Percentiles rank a stretch among this genome's conserved stretches.
Conservation (phyloP, 257 asterid species). For the Capsicum chinense region DNA sequence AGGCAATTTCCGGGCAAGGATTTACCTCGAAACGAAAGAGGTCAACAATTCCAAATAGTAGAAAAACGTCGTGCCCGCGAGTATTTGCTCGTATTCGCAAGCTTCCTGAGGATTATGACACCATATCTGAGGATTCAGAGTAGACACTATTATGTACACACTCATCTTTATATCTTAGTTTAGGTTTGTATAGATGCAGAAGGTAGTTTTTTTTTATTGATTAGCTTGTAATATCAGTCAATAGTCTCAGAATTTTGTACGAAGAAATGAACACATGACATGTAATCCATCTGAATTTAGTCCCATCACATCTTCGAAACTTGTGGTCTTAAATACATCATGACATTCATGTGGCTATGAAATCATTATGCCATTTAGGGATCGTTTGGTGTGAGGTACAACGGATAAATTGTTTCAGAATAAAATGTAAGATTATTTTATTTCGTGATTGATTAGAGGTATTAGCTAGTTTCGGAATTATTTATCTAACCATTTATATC, state of each 20-base stretch:
- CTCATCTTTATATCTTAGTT: not conserved
- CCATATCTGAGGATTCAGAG: constrained; percentile 56
- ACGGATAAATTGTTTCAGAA: too few relatives aligned
- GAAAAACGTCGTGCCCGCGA: constrained; percentile 46
- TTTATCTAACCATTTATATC: too few relatives aligned
- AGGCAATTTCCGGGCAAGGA: constrained; percentile 57
- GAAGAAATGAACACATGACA: not conserved
- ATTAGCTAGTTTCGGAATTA: too few relatives aligned
- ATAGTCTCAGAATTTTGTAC: not conserved
- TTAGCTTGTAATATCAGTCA: not conserved
- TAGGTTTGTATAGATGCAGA: constrained; percentile 9
- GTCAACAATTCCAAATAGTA: constrained; percentile 46
- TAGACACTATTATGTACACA: constrained; percentile 30
- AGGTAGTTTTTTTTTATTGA: not conserved
- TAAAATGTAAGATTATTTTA: too few relatives aligned
- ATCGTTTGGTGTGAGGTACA: too few relatives aligned
- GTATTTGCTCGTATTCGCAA: constrained; percentile 62
- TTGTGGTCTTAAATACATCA: not conserved
- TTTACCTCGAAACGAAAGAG: constrained; percentile 69
- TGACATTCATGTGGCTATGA: not conserved
- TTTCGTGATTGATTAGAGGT: too few relatives aligned
- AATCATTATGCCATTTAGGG: not conserved
- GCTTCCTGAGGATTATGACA: constrained; percentile 54
- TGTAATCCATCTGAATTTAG: not conserved
- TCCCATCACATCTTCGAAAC: not conserved